Evolutionary conservation across 23 red algal genomes (phyloP), one percentile per base, ranked within the genome.

Genomic region (Gracilariopsis chorda): DNA sequence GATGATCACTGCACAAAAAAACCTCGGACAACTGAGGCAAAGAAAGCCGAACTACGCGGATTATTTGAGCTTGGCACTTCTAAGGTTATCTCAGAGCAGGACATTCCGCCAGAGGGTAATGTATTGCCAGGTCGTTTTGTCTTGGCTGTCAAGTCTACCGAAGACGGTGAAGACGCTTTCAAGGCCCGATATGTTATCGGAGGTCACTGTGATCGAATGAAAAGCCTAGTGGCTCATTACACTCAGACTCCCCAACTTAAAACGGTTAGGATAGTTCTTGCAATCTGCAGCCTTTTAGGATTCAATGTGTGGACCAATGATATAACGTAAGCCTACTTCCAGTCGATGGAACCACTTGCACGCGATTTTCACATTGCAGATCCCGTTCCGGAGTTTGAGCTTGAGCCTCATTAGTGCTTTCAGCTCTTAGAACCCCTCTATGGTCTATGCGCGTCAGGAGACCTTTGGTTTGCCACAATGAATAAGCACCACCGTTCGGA

Each of bases 241-340:
- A 37, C 1, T 46, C 39, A 27, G 69, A 76, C 30, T 11, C 12
- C 42, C 10, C 12, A 76, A 76, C 69, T 36, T 24, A 37, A 25
- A 0, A 36, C 69, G 7, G 25, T 76, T 9, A 21, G 69, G 0
- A 25, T 76, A 0, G 27, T 76, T 42, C 42, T 48, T 21, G 28
- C 69, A 76, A 0, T 45, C 24, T 27, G 28, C 24, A 34, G 43
- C 21, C n/a, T 57, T 41, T 37, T 30, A 52, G 0, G 46, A 57
- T 80, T 80, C 24, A 47, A 80, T 55, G 0, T 80, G 17, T 80
- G 76, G 45, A 80, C 76, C 21, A 21, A 40, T 28, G 76, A 80
- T 20, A 37, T 80, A 23, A 23, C 23, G 23, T 21, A 55, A 1
- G 76, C 0, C 21, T 80, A 80, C 34, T 24, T 58, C 23, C 76